phyloP scores from a whole-genome alignment of 2,329 filamentous ascomycete genomes.

The Chrysoporthe cubensis region DNA sequence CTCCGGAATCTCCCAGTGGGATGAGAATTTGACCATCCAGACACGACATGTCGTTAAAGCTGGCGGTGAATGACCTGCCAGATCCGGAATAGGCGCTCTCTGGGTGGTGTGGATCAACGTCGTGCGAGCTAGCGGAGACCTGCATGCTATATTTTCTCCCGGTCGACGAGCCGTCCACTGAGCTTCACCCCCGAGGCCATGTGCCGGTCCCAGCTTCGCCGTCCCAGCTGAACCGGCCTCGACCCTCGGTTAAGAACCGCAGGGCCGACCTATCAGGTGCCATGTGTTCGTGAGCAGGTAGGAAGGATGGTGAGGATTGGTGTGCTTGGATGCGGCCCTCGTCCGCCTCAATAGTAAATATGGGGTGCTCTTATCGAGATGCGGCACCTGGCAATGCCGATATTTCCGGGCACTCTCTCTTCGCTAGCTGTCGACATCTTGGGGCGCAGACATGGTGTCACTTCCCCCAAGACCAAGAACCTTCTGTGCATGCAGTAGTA shows the following conservation, averaged over 20 bases:
- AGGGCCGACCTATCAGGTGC: background rate
- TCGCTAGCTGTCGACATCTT: background rate
- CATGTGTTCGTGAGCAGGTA: constrained; percentile 4
- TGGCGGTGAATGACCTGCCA: constrained; percentile 9
- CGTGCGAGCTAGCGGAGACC: constrained; percentile 3
- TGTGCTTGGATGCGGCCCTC: background rate
- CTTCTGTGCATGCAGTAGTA: background rate
- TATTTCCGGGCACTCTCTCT: background rate
- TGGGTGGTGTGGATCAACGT: background rate
- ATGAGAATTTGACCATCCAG: background rate
- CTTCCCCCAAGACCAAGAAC: background rate
- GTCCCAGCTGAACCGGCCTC: background rate
- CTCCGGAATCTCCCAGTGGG: background rate
- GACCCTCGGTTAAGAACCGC: background rate
- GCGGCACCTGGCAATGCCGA: background rate
- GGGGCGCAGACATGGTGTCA: background rate
- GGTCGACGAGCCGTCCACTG: constrained; percentile 13
- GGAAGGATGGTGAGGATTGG: background rate
- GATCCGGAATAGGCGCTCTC: background rate
- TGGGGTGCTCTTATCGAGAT: background rate
- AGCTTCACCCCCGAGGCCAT: constrained; percentile 9
- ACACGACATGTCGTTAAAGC: background rate
- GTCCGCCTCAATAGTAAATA: background rate
- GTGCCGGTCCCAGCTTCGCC: constrained; percentile 10
- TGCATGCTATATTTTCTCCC: constrained; percentile 3